Base-by-base conservation (phyloP, 2,329 filamentous ascomycete genomes). In the Daldinia eschscholtzii region DNA sequence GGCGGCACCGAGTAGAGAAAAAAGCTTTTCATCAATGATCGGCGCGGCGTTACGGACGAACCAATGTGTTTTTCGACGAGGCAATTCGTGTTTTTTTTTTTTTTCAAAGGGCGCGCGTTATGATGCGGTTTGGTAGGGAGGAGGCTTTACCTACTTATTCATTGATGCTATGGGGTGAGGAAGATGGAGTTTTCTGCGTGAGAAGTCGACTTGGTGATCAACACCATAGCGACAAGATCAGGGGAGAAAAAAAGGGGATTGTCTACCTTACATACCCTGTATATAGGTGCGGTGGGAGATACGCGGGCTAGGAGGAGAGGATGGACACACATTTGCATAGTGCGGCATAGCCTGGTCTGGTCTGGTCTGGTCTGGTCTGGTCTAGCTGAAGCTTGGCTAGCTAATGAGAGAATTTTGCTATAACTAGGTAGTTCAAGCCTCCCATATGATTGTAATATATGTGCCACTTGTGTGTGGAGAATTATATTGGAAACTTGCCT, bases 1-100 rank as follows among this genome's bases (percentile, higher is more conserved):
- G 52, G 65, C 9, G 56, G 60, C 42, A 57, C 23, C 26, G 60
- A 52, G 60, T 67, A 67, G 65, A 67, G 33, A 67, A 67, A 67
- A 55, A 53, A 28, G 23, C 26, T 15, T 26, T 10, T 33, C 46
- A 57, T 26, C 9, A 20, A 23, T 30, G 64, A 56, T 26, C 52
- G 42, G 65, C 65, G 37, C 13, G 62, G 63, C 53, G 63, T 68
- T 62, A 35, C 57, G 18, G 55, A 30, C n/a, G 35, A 52, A 28
- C 39, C n/a, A 12, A 28, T 30, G 46, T 57, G 39, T 50, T 53
- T 53, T 46, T 10, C 10, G 50, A 39, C 1, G 20, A n/a, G 39
- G 39, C 20, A 55, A 9, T 10, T 52, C 9, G 18, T 48, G 30
- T 23, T 55, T 37, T 57, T 63, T 41, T 23, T 55, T 37, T 57